Percentiles rank a stretch among this genome's conserved stretches.
Evolutionary conservation across 805 yeast species (phyloP).

Genomic region (Starmerella khaoyaiensis): DNA sequence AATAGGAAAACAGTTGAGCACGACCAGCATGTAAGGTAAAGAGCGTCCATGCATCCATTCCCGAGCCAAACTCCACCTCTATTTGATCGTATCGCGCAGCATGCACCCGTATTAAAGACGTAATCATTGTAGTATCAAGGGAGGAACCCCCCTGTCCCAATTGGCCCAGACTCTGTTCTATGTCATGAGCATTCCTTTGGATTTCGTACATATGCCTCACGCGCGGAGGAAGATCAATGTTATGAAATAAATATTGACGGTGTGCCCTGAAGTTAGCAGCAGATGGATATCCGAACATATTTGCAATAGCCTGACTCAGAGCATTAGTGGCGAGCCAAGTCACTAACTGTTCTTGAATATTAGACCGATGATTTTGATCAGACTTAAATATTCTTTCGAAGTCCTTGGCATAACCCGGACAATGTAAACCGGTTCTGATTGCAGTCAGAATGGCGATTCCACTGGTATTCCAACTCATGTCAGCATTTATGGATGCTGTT

Average conservation of each 20-base stretch:
- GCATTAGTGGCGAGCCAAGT: slow-evolving; percentile 94
- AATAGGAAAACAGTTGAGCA: slow-evolving; percentile 70
- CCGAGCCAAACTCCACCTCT: slow-evolving; percentile 40
- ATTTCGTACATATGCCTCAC: slow-evolving; percentile 69
- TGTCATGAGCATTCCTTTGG: slow-evolving; percentile 75
- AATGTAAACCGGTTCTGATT: slow-evolving; percentile 77
- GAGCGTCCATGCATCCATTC: slow-evolving; percentile 53
- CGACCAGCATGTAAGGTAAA: slow-evolving; percentile 60
- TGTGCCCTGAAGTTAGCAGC: slow-evolving; percentile 67
- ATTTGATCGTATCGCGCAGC: slow-evolving; percentile 62
- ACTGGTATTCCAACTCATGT: slow-evolving; percentile 88
- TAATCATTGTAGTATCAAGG: slow-evolving; percentile 57
- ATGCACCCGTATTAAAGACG: slow-evolving; percentile 61
- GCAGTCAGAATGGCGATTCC: slow-evolving; percentile 92
- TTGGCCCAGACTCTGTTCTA: slow-evolving; percentile 32
- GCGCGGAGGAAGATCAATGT: slow-evolving; percentile 41
- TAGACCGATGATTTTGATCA: slow-evolving; percentile 24
- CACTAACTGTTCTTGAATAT: slow-evolving; percentile 54
- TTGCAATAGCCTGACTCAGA: slow-evolving; percentile 78
- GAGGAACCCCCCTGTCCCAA: slow-evolving; percentile 12
- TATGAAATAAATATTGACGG: slow-evolving; percentile 24
- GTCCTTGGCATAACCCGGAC: slow-evolving; percentile 50
- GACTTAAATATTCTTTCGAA: slow-evolving; percentile 37
- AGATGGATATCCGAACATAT: slow-evolving; percentile 90
- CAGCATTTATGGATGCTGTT: slow-evolving; percentile 87